Conservation (phyloP, 192 early-diverging fungal genomes). For the Coemansia sp. region DNA sequence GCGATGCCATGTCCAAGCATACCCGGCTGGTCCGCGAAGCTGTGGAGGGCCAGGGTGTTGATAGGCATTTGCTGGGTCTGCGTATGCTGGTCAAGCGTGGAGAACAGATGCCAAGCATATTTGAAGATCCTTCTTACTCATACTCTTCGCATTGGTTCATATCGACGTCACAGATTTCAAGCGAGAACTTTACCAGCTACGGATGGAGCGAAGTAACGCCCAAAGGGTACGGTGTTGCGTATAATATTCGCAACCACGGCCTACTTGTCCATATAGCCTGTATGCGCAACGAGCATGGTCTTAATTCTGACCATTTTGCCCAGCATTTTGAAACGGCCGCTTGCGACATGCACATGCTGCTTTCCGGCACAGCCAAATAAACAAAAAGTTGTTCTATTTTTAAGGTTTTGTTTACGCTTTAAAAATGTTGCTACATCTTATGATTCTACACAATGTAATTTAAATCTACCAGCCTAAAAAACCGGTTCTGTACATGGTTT, state of each 20-base stretch:
- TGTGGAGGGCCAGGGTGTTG: slow-evolving; percentile 81
- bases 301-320: slow-evolving; percentile 62
- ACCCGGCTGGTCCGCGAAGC: slow-evolving; percentile 75
- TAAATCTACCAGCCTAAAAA: neutral
- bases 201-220: slow-evolving; percentile 87
- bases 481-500: neutral
- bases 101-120: slow-evolving; percentile 81
- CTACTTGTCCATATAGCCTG: slow-evolving; percentile 86
- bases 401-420: slow-evolving; percentile 6
- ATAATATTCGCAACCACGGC: slow-evolving; percentile 85
- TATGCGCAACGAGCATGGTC: slow-evolving; percentile 58
- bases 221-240: slow-evolving; percentile 90
- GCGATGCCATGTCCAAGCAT: slow-evolving; percentile 75
- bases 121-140: slow-evolving; percentile 79
- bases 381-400: slow-evolving; percentile 3
- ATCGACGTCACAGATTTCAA: slow-evolving; percentile 89
- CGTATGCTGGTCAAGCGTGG: slow-evolving; percentile 68
- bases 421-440: neutral
- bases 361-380: slow-evolving; percentile 3
- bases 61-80: slow-evolving; percentile 89
- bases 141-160: slow-evolving; percentile 90
- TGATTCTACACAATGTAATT: neutral
- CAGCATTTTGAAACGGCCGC: slow-evolving; percentile 80
- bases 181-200: slow-evolving; percentile 90
- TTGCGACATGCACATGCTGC: slow-evolving; percentile 69